These are phyloP conservation scores for Phlebopus sp. DNA, from an alignment of 1,284 basidiomycete genomes.

Conservation along the genomic window DNA sequence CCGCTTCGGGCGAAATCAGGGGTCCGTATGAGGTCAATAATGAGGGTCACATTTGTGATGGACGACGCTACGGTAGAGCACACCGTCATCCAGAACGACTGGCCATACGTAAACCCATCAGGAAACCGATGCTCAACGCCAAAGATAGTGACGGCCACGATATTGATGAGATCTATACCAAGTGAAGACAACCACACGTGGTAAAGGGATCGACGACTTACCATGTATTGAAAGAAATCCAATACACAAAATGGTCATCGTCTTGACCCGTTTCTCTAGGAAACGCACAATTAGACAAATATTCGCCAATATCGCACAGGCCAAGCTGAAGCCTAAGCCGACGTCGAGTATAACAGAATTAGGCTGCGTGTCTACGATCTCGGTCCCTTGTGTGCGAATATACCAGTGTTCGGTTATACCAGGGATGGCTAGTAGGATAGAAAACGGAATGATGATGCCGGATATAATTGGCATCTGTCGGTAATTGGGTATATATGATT, in stretches of 20 bases:
- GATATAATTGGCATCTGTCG: slow-evolving; percentile 64
- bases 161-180: slow-evolving; percentile 65
- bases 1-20: slow-evolving; percentile 68
- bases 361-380: slow-evolving; percentile 45
- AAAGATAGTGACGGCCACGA: slow-evolving; percentile 60
- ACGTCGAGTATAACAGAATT: slow-evolving; percentile 62
- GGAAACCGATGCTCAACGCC: slow-evolving; percentile 62
- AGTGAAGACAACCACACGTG: not conserved
- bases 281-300: slow-evolving; percentile 68
- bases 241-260: slow-evolving; percentile 64
- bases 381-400: slow-evolving; percentile 48
- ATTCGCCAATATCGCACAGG: slow-evolving; percentile 70
- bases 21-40: slow-evolving; percentile 59
- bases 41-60: slow-evolving; percentile 67
- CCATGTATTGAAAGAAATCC: slow-evolving; percentile 66
- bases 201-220: slow-evolving; percentile 28
- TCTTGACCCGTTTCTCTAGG: slow-evolving; percentile 60
- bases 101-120: slow-evolving; percentile 69
- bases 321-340: slow-evolving; percentile 68
- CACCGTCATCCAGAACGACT: slow-evolving; percentile 80
- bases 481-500: slow-evolving; percentile 40
- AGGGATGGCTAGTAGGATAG: slow-evolving; percentile 79
- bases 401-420: slow-evolving; percentile 73
- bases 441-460: slow-evolving; percentile 72
- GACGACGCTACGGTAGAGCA: slow-evolving; percentile 72